Evolutionary conservation across 2,329 filamentous ascomycete genomes (phyloP), one percentile per base, ranked within the genome.

Genomic region (Diaporthe australafricana): DNA sequence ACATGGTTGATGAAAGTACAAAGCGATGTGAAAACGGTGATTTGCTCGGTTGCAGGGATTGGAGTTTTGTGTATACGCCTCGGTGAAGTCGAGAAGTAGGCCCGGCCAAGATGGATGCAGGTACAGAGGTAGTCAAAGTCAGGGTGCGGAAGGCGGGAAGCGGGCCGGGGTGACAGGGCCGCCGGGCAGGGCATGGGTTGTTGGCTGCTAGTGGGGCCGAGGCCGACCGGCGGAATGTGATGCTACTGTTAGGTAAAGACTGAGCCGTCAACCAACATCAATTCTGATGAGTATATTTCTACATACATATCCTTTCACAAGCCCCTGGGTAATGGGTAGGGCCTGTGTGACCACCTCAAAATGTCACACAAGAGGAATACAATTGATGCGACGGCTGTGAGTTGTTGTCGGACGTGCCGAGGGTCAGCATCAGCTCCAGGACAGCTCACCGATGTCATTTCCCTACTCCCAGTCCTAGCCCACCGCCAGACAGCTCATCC

Each of bases 371-470:
- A 20, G 32, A 38, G 7, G 32, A 38, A 7, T 1, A 4, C 22
- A 22, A 3, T 17, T n/a, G 30, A 65, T n/a, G 30, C 30, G 20
- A 65, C 27, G 60, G 60, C 30, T 50, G 45, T 35, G 60, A 50
- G 45, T 45, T 50, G 60, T 65, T 38, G 60, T 65, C 60, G 45
- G 60, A 48, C 45, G 60, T 38, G 60, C 60, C 45, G 60, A 27
- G 9, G n/a, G 60, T 30, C 30, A 27, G 35, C 32, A 40, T 12
- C 45, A 35, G 42, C 45, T 48, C 5, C 27, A 63, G 42, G 20
- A 17, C 60, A 50, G 38, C 25, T 25, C n/a, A 25, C 45, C 30
- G n/a, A 50, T 25, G 60, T 25, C 60, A 38, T 38, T 50, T 27
- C 38, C 45, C 45, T 45, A n/a, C 38, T 27, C n/a, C 60, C 60